These are phyloP conservation scores for Lactifluus subvellereus DNA, from an alignment of 768 basidiomycete genomes.

Conservation along the genomic window DNA sequence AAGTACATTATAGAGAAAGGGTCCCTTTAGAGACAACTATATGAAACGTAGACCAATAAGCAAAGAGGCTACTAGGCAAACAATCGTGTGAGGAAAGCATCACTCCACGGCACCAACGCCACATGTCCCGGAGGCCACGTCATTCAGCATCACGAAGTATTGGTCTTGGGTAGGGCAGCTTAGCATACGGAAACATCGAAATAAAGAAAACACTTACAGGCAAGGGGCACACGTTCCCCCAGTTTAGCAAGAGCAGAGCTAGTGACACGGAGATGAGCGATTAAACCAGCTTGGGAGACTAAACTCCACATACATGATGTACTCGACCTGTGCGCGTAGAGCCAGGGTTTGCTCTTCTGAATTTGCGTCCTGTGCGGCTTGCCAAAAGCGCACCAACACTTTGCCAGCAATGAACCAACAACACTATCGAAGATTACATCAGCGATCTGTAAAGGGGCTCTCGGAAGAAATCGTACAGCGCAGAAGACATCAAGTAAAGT, in stretches of 20 bases:
- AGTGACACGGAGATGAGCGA: slow-evolving; percentile 1
- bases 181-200: neutral
- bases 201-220: slow-evolving; percentile 35
- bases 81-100: neutral
- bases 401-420: slow-evolving; percentile 67
- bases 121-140: slow-evolving; percentile 28
- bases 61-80: neutral
- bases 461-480: slow-evolving; percentile 39
- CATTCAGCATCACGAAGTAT: slow-evolving; percentile 52
- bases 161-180: slow-evolving; percentile 32
- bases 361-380: slow-evolving; percentile 54
- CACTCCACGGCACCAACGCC: slow-evolving; percentile 17
- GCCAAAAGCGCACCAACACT: slow-evolving; percentile 60
- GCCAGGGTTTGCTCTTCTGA: slow-evolving; percentile 52
- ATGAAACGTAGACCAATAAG: neutral
- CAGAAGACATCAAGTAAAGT: slow-evolving; percentile 66
- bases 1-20: neutral
- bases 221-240: slow-evolving; percentile 62
- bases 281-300: neutral
- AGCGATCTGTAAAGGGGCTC: slow-evolving; percentile 4
- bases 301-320: slow-evolving; percentile 48
- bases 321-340: slow-evolving; percentile 57
- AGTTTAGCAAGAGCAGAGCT: slow-evolving; percentile 57
- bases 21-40: neutral
- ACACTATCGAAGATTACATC: slow-evolving; percentile 36